A percentile compares a stretch with the other conserved stretches of the same genome.
Evolutionary conservation across 2,329 filamentous ascomycete genomes (phyloP).

Genomic region (Phoma herbarum): DNA sequence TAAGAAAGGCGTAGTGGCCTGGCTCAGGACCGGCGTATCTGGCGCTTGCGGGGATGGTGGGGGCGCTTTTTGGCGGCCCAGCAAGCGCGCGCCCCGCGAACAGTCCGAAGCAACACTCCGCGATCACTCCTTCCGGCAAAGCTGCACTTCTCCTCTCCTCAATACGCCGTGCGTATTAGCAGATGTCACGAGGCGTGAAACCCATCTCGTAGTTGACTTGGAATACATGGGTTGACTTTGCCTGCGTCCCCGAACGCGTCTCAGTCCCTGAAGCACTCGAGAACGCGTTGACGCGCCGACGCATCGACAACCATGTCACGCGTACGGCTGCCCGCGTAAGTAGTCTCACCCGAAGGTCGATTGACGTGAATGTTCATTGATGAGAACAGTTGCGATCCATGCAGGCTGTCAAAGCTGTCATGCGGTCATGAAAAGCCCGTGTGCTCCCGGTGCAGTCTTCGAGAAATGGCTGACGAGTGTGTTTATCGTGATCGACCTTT

Average conservation of each 20-base stretch:
- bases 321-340: conserved; percentile 5
- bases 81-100: too few relatives aligned
- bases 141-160: neutral
- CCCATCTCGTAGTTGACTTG: neutral
- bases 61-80: neutral
- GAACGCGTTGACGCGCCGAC: neutral
- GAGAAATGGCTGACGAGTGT: neutral
- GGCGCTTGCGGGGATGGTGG: neutral
- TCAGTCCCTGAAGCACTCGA: neutral
- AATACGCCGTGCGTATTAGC: too few relatives aligned
- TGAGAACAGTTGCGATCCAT: neutral
- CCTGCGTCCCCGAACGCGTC: neutral
- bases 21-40: neutral
- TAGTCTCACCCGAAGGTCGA: neutral
- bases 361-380: neutral
- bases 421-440: conserved; percentile 1
- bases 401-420: conserved; percentile 1
- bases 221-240: neutral
- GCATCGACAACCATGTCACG: neutral
- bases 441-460: conserved; percentile 4
- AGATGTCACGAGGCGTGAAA: neutral
- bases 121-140: neutral
- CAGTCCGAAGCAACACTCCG: too few relatives aligned
- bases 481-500: conserved; percentile 2
- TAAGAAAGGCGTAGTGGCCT: neutral